Conservation (phyloP, 1,139 yeast species). For the Pichia norvegensis region DNA sequence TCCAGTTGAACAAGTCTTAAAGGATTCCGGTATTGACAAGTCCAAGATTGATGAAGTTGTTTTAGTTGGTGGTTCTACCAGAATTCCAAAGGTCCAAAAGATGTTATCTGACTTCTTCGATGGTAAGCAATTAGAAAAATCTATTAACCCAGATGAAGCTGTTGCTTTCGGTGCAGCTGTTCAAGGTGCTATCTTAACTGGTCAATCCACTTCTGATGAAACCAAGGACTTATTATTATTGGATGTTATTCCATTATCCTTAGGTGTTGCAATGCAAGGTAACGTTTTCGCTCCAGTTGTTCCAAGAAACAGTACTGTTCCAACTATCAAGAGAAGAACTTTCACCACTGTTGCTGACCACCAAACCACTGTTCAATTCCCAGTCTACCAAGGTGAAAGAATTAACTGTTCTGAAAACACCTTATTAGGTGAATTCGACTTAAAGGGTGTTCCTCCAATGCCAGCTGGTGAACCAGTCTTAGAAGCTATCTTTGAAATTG, state of each 20-base stretch:
- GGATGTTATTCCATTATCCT: conserved; percentile 97
- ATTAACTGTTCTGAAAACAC: conserved; percentile 99
- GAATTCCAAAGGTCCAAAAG: conserved; percentile 90
- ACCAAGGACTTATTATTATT: conserved; percentile 94
- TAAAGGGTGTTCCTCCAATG: conserved; percentile 98
- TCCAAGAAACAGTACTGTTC: conserved; percentile 99
- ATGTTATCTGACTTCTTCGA: conserved; percentile 79
- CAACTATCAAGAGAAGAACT: conserved; percentile 99
- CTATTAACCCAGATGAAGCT: conserved; percentile 99
- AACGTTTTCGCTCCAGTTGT: conserved; percentile 98
- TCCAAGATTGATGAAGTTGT: conserved; percentile 78
- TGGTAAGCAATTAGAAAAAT: conserved; percentile 86
- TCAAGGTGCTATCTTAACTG: conserved; percentile 98
- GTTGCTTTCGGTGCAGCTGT: conserved; percentile 99
- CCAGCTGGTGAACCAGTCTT: conserved; percentile 99
- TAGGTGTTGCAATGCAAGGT: conserved; percentile 99
- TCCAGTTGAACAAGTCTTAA: conserved; percentile 81
- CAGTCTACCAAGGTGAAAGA: conserved; percentile 99
- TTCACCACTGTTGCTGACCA: conserved; percentile 99
- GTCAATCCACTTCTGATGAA: conserved; percentile 88
- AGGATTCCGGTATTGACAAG: conserved; percentile 74
- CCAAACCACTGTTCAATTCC: conserved; percentile 99
- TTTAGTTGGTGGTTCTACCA: conserved; percentile 87
- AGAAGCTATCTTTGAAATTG: conserved; percentile 99
- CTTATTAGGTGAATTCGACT: conserved; percentile 98